Evolutionary conservation across 768 basidiomycete genomes (phyloP), one percentile per base, ranked within the genome.

Genomic region (Psilocybe subaeruginosa): DNA sequence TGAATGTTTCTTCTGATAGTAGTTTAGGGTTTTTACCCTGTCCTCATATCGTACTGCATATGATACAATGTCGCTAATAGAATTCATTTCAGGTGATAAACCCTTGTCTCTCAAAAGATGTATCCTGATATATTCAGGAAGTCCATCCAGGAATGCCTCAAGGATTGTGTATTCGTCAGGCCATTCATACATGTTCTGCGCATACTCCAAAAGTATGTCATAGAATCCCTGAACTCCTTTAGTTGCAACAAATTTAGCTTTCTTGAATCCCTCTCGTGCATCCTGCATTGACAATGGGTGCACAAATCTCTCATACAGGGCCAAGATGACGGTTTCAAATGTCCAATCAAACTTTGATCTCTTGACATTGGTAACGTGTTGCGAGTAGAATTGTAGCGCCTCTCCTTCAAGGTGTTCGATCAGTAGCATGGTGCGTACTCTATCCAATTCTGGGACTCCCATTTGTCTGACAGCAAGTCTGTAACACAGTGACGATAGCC

Each of bases 61-160:
- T 0, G 55, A 43, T 4, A 64, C 48, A 30, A 64, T 51, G 8
- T 65, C 61, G 0, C 51, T 56, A 2, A 67, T 53, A 0, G 55
- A 27, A 14, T 67, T 58, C 1, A 62, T 17, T 46, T 67, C 64
- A 0, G 66, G 61, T 0, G 66, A 51, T 11, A 63, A 56, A 0
- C 55, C 61, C 0, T 19, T 17, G 0, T 46, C 49, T 3, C 41
- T 35, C 0, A 57, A 8, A 11, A 55, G 35, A 14, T 58, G 43
- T 8, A 5, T 61, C 23, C 37, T 51, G n/a, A 8, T 60, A 62
- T 14, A 62, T 1, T 58, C 39, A 7, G 54, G 54, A 46, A 55
- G 29, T 27, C 54, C 54, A 12, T 55, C 54, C n/a, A 55, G 3
- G 54, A 55, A 55, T n/a, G 3, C 9, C 43, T 55, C 54, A 0